Conservation (phyloP, 306 rosid genomes). For the Ormosia semicastrata region DNA sequence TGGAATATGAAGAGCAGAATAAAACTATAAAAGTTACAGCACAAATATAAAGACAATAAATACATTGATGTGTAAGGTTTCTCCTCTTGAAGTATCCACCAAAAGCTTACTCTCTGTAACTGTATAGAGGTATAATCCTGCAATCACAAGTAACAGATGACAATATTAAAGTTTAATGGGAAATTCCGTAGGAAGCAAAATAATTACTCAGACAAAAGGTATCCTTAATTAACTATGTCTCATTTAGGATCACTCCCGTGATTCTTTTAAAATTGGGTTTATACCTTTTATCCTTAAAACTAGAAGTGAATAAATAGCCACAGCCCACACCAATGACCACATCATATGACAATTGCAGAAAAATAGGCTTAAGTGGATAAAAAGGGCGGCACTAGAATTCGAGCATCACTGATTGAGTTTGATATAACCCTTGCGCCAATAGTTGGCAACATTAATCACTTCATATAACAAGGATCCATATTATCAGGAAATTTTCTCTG, state of each 20-base stretch:
- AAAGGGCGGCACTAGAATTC: neutral
- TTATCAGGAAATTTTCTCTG: neutral
- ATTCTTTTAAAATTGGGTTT: neutral
- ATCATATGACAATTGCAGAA: slow-evolving; percentile 1
- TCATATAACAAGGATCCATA: neutral
- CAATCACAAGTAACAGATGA: slow-evolving; percentile 29
- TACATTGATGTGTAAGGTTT: slow-evolving; percentile 72
- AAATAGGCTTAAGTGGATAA: slow-evolving; percentile 10
- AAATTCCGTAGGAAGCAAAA: neutral
- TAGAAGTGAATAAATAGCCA: neutral
- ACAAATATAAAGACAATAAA: slow-evolving; percentile 19
- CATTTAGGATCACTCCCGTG: neutral
- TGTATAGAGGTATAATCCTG: slow-evolving; percentile 71
- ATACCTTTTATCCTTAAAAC: slow-evolving; percentile 8
- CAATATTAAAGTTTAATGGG: neutral
- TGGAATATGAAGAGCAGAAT: neutral
- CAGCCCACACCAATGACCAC: neutral
- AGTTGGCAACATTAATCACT: neutral
- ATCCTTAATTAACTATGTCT: neutral
- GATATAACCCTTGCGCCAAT: neutral
- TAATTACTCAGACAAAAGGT: neutral
- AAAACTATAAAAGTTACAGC: slow-evolving; percentile 7
- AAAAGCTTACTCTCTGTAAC: slow-evolving; percentile 78
- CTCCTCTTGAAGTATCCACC: slow-evolving; percentile 93
- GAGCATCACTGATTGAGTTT: neutral